A percentile compares a stretch with the other conserved stretches of the same genome.
phyloP scores from a whole-genome alignment of 495 filamentous ascomycete species.

The Penicillium fimorum region DNA sequence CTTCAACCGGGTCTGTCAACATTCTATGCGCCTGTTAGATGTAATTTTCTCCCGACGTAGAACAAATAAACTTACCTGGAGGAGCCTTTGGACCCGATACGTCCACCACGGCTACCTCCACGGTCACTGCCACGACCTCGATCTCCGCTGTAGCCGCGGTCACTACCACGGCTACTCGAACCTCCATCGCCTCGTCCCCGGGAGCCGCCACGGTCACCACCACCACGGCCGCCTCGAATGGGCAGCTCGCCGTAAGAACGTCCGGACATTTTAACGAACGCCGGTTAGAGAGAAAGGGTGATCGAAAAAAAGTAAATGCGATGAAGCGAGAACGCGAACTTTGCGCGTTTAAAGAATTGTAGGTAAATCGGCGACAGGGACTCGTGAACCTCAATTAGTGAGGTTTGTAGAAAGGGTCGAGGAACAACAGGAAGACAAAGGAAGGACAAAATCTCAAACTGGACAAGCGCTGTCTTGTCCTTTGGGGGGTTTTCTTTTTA shows the following conservation, averaged over 20 bases:
- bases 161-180: background rate
- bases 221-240: conserved; percentile 3
- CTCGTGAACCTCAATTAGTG: too few species aligned
- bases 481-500: too few species aligned
- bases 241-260: background rate
- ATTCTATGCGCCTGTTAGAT: conserved; percentile 5
- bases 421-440: too few species aligned
- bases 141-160: background rate
- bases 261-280: conserved; percentile 11
- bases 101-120: conserved; percentile 11
- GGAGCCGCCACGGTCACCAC: background rate
- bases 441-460: too few species aligned
- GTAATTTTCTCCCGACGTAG: background rate
- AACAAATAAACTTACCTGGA: conserved; percentile 10
- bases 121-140: background rate
- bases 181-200: background rate
- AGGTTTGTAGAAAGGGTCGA: too few species aligned
- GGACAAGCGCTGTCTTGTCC: too few species aligned
- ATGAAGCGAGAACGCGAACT: background rate
- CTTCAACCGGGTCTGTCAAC: background rate
- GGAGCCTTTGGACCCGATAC: background rate
- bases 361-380: background rate
- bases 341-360: background rate
- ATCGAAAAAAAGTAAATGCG: background rate
- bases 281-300: background rate